These are phyloP conservation scores for Aspergillus thermomutatus DNA, from an alignment of 2,329 filamentous ascomycete species.

Conservation along the genomic window DNA sequence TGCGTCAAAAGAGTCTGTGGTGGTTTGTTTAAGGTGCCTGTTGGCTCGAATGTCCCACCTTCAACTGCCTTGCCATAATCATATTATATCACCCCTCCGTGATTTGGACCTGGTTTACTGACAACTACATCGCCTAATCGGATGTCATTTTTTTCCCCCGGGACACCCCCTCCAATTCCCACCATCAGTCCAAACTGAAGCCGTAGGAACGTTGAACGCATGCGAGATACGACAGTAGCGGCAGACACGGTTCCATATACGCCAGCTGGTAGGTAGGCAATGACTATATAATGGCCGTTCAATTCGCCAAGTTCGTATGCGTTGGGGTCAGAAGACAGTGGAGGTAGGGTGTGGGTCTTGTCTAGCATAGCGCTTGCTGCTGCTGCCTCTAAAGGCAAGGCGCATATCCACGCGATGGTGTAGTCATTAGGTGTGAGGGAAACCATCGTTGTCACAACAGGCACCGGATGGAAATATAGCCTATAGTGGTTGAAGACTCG, in stretches of 20 bases:
- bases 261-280: slow-evolving; percentile 13
- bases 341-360: slow-evolving; percentile 1
- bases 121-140: slow-evolving; percentile 22
- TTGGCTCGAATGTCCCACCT: not conserved
- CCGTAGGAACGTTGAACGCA: not conserved
- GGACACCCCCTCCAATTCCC: slow-evolving; percentile 14
- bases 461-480: too few species aligned
- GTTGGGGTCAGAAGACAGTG: slow-evolving; percentile 4
- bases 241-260: slow-evolving; percentile 2
- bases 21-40: not conserved
- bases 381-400: slow-evolving; percentile 13
- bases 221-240: not conserved
- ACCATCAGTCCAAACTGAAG: slow-evolving; percentile 9
- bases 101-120: slow-evolving; percentile 8
- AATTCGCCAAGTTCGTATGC: slow-evolving; percentile 17
- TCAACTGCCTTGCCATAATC: slow-evolving; percentile 2
- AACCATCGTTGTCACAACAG: not conserved
- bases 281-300: slow-evolving; percentile 14
- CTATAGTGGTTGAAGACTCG: too few species aligned
- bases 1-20: not conserved
- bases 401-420: slow-evolving; percentile 15
- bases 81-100: slow-evolving; percentile 1
- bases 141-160: slow-evolving; percentile 7
- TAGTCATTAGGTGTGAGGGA: slow-evolving; percentile 10
- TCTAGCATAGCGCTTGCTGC: slow-evolving; percentile 16